Conservation (phyloP, 768 basidiomycete species). For the Royoungia palumana region DNA sequence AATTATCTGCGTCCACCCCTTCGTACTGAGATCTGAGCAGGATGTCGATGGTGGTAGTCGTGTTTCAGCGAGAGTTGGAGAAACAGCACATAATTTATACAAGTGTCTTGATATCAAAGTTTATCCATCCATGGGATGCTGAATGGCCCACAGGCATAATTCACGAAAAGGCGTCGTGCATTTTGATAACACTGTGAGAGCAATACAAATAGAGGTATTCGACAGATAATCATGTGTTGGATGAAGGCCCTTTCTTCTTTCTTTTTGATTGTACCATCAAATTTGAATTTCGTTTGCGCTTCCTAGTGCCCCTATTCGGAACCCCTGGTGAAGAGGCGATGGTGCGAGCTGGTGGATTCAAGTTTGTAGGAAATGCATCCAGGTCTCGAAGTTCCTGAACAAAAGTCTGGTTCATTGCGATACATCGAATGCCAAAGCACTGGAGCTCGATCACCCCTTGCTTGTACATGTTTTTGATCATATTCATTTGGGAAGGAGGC, state of each 20-base stretch:
- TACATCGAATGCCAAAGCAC: conserved; percentile 25
- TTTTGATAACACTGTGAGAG: neutral
- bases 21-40: conserved; percentile 22
- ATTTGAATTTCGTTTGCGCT: conserved; percentile 13
- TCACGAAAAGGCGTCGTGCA: neutral
- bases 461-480: conserved; percentile 28
- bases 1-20: conserved; percentile 67
- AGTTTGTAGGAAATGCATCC: neutral
- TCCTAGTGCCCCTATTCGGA: neutral
- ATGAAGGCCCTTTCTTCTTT: conserved; percentile 5
- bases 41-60: conserved; percentile 1
- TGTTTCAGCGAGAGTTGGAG: conserved; percentile 48
- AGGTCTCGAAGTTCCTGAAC: conserved; percentile 10
- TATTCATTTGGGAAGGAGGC: conserved; percentile 21
- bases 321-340: neutral
- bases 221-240: too few relatives aligned
- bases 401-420: conserved; percentile 17
- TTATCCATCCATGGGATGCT: conserved; percentile 28
- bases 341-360: neutral
- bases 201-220: neutral
- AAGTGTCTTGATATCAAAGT: conserved; percentile 66
- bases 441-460: conserved; percentile 27
- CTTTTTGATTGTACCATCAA: neutral
- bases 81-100: conserved; percentile 49
- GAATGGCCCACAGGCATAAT: neutral